Evolutionary conservation across 768 basidiomycete species (phyloP).

Genomic region (Boletus bicolor): DNA sequence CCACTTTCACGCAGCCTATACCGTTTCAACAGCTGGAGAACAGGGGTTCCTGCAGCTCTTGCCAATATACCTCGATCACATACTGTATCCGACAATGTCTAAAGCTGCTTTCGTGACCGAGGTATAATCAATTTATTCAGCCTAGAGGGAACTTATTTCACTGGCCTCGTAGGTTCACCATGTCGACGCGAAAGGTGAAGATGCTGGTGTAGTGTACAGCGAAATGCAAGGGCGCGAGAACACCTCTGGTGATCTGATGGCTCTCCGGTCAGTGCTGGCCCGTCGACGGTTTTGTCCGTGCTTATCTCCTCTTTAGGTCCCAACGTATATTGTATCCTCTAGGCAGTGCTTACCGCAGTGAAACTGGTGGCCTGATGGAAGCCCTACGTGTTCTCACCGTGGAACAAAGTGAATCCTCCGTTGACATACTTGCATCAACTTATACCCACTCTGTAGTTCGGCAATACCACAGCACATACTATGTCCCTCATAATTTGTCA

Average conservation of each 20-base stretch:
- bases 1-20: constrained; percentile 57
- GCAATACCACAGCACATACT: constrained; percentile 83
- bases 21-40: constrained; percentile 91
- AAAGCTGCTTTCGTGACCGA: constrained; percentile 76
- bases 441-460: constrained; percentile 56
- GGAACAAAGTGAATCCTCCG: constrained; percentile 68
- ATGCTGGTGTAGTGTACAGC: constrained; percentile 95
- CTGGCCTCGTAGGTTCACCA: constrained; percentile 80
- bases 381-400: constrained; percentile 81
- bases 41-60: constrained; percentile 86
- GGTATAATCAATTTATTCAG: constrained; percentile 31
- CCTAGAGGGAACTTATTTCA: constrained; percentile 1
- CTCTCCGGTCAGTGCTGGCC: constrained; percentile 56
- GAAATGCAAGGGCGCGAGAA: constrained; percentile 98
- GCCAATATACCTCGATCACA: constrained; percentile 92
- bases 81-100: constrained; percentile 93
- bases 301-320: constrained; percentile 41
- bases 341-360: constrained; percentile 88
- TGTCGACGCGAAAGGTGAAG: constrained; percentile 83
- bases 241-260: constrained; percentile 87
- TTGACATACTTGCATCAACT: constrained; percentile 11
- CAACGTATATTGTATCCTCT: constrained; percentile 80
- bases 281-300: background rate
- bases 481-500: constrained; percentile 91
- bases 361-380: constrained; percentile 96